Base-by-base conservation (phyloP, 495 filamentous ascomycete species). In the Rhypophila decipiens region DNA sequence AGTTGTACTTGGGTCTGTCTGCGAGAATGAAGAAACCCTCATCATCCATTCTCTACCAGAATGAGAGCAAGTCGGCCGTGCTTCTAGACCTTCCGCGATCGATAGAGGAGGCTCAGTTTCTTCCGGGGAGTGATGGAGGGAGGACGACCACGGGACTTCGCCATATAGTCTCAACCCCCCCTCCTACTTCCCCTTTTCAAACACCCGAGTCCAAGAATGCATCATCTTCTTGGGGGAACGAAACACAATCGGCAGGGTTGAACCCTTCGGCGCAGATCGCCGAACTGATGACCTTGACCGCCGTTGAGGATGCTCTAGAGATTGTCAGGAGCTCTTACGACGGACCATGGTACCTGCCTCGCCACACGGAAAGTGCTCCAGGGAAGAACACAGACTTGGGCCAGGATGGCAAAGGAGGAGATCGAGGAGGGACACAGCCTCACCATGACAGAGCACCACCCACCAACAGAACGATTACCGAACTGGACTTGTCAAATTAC, bases 331-430 rank as follows among this genome's bases (percentile, higher is more conserved):
- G 27, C 4, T 49, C 47, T 23, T 66, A 72, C 43, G n/a, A 55
- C 5, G 73, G 71, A 12, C 61, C 60, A 4, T 79, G 72, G 69
- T 73, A 63, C 48, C 54, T 76, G 11, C 66, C 68, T 7, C 68
- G 76, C n/a, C 17, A 29, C n/a, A n/a, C n/a, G n/a, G n/a, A n/a
- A n/a, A n/a, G n/a, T n/a, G n/a, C n/a, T n/a, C n/a, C n/a, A n/a
- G n/a, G n/a, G n/a, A n/a, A n/a, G n/a, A n/a, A n/a, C n/a, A n/a
- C n/a, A n/a, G n/a, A n/a, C n/a, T n/a, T n/a, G n/a, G n/a, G n/a
- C n/a, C n/a, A n/a, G n/a, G n/a, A n/a, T n/a, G n/a, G n/a, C n/a
- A n/a, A n/a, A n/a, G n/a, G n/a, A n/a, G n/a, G n/a, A n/a, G n/a
- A n/a, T n/a, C n/a, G n/a, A n/a, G n/a, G n/a, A n/a, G n/a, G n/a